Conservation (phyloP, 768 basidiomycete species). For the Boletus tylopilopsis region DNA sequence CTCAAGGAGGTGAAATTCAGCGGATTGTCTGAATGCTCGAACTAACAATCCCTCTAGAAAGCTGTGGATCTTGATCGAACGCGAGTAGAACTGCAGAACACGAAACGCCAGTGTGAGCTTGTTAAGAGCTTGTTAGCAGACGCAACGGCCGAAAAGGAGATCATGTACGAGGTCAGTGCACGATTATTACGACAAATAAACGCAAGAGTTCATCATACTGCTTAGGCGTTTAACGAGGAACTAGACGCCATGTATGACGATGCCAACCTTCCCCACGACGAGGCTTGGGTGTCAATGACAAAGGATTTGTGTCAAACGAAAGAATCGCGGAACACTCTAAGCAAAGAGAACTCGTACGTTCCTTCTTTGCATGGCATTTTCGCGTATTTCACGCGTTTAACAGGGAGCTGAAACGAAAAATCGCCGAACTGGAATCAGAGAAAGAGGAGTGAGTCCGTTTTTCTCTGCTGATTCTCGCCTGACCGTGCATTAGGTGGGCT, state of each 20-base stretch:
- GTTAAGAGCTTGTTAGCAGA: conserved; percentile 76
- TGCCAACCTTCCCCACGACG: conserved; percentile 72
- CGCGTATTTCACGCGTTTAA: conserved; percentile 3
- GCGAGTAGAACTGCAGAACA: conserved; percentile 61
- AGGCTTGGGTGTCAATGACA: conserved; percentile 79
- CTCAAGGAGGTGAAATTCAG: conserved; percentile 52
- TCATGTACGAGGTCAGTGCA: conserved; percentile 79
- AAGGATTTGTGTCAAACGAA: conserved; percentile 72
- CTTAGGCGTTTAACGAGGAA: conserved; percentile 90
- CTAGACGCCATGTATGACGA: conserved; percentile 90
- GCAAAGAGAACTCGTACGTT: conserved; percentile 78
- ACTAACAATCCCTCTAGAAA: conserved; percentile 40
- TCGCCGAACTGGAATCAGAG: conserved; percentile 70
- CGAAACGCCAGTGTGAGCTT: conserved; percentile 72
- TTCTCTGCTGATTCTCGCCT: conserved; percentile 1
- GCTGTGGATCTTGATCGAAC: conserved; percentile 58
- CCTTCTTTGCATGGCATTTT: neutral
- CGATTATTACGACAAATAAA: neutral
- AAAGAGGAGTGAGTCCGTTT: conserved; percentile 65
- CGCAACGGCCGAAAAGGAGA: conserved; percentile 82
- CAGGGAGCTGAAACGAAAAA: conserved; percentile 66
- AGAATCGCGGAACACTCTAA: conserved; percentile 66
- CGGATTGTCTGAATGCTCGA: neutral
- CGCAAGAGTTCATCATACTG: neutral
- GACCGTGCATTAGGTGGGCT: conserved; percentile 52